Evolutionary conservation across 73 alveolate genomes (phyloP).

Genomic region (Durusdinium trenchii): DNA sequence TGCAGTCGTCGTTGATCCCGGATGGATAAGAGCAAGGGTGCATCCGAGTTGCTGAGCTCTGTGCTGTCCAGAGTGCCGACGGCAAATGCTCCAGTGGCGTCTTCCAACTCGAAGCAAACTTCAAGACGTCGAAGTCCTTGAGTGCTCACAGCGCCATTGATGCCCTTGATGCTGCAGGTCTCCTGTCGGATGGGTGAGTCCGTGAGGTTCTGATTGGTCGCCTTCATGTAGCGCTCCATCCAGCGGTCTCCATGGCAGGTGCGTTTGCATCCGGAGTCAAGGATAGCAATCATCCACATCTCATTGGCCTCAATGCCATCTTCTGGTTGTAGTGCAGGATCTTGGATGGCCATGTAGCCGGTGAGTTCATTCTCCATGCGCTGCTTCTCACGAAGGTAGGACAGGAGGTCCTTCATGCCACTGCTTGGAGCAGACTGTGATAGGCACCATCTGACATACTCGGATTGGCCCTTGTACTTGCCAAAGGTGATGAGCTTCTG

Average conservation of each 20-base stretch:
- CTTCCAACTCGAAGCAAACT: conserved; percentile 13
- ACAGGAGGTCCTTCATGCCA: background rate
- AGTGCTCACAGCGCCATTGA: background rate
- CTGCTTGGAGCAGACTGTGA: background rate
- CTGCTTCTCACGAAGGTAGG: background rate
- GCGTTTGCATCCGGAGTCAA: conserved; percentile 50
- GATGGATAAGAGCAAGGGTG: conserved; percentile 20
- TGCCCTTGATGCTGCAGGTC: background rate
- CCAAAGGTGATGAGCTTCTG: background rate
- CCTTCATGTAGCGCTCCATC: background rate
- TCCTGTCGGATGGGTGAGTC: background rate
- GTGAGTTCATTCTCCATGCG: no score
- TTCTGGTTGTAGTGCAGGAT: no score
- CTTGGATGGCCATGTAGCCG: no score
- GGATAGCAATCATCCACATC: background rate
- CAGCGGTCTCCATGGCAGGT: conserved; percentile 32
- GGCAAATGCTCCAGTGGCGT: background rate
- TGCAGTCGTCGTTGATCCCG: no score
- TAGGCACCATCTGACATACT: background rate
- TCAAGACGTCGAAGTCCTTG: background rate
- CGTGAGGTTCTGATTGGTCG: no score
- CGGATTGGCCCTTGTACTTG: background rate
- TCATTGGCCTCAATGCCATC: background rate
- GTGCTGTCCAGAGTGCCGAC: background rate
- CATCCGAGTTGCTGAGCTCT: conserved; percentile 22